phyloP scores from a whole-genome alignment of 148 eudicot species.

The Tetragonia tetragonoides region DNA sequence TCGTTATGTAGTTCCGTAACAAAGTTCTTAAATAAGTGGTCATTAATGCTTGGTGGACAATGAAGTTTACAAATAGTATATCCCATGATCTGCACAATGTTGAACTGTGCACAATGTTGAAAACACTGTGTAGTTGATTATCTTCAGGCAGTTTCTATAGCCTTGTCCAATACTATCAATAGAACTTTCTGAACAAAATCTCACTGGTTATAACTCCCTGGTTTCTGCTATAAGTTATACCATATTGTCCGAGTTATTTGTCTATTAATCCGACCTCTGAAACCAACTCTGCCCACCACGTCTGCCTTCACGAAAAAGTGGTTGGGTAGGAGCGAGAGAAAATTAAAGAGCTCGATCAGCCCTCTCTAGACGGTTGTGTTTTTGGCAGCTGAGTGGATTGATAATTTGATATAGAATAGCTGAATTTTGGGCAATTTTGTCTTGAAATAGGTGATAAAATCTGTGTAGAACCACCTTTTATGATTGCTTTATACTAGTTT shows the following conservation, averaged over 20 bases:
- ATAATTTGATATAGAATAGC: background rate
- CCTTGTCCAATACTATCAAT: background rate
- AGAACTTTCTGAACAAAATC: no score
- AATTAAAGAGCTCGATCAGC: no score
- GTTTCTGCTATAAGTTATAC: background rate
- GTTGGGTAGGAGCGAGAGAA: no score
- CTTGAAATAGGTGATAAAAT: no score
- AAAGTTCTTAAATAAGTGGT: background rate
- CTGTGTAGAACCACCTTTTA: no score
- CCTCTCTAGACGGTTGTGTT: background rate
- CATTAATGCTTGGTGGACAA: background rate
- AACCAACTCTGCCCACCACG: no score
- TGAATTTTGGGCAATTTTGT: background rate
- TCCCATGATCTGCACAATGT: background rate
- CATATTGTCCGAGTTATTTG: background rate
- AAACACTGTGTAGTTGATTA: background rate
- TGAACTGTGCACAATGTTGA: background rate
- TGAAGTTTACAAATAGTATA: background rate
- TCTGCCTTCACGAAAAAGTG: no score
- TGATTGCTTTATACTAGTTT: no score
- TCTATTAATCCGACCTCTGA: background rate
- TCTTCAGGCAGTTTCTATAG: background rate
- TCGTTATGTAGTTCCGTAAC: background rate
- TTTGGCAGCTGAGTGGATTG: background rate
- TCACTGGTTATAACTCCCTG: no score